A percentile compares a stretch with the other conserved stretches of the same genome.
phyloP scores from a whole-genome alignment of 1,139 yeast genomes.

The Saccharomyces hybrid region DNA sequence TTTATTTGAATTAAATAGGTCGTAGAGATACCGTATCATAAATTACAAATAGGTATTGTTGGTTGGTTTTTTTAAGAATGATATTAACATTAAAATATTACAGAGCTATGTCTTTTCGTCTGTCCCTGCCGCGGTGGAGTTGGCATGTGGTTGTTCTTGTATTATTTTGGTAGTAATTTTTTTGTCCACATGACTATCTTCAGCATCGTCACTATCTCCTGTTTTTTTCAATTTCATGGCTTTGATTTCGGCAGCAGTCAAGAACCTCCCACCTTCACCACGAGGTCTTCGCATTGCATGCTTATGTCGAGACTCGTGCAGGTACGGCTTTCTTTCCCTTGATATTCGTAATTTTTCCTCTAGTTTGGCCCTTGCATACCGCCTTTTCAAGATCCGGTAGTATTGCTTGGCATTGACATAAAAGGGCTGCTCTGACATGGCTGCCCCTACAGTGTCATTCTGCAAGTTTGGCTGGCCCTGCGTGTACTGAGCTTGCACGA shows the following conservation, averaged over 20 bases:
- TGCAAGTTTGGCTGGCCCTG: background rate
- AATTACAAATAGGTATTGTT: background rate
- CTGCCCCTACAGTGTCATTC: background rate
- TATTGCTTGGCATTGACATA: slow-evolving; percentile 97
- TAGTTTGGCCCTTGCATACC: slow-evolving; percentile 87
- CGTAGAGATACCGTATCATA: background rate
- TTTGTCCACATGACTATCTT: background rate
- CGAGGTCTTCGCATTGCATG: slow-evolving; percentile 99
- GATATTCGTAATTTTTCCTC: slow-evolving; percentile 85
- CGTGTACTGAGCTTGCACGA: background rate
- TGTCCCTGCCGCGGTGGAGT: background rate
- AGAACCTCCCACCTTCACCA: slow-evolving; percentile 95
- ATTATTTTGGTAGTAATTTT: background rate
- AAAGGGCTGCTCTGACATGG: slow-evolving; percentile 70
- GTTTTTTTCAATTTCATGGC: slow-evolving; percentile 7
- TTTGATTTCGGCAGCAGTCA: slow-evolving; percentile 92
- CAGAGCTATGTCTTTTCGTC: background rate
- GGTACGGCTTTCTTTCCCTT: slow-evolving; percentile 84
- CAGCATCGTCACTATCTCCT: slow-evolving; percentile 6
- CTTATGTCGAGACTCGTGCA: slow-evolving; percentile 95
- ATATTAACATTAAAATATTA: background rate
- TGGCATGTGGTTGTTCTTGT: background rate
- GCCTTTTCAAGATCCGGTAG: slow-evolving; percentile 84
- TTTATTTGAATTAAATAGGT: background rate
- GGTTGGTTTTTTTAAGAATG: background rate